Conservation (phyloP, 257 asterid genomes). For the Paulownia fortunei region DNA sequence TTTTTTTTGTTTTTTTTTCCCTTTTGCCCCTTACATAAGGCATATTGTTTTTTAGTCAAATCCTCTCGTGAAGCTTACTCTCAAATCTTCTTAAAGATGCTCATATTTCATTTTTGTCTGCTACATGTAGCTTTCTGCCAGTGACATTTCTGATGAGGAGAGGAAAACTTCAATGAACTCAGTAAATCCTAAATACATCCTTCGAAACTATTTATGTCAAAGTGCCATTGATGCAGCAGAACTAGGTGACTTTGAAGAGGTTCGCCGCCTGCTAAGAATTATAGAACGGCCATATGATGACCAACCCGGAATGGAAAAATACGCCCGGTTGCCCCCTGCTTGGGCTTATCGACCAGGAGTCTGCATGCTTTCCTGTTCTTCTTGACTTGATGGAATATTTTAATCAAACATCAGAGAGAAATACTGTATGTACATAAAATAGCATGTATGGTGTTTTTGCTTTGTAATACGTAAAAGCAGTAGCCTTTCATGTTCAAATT, state of each 20-base stretch:
- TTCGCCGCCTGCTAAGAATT: constrained; percentile 69
- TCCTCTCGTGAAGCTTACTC: neutral
- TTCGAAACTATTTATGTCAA: constrained; percentile 92
- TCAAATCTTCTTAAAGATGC: neutral
- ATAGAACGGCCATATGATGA: constrained; percentile 83
- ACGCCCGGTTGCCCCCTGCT: constrained; percentile 94
- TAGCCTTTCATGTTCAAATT: constrained; percentile 23
- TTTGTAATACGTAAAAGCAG: constrained; percentile 34
- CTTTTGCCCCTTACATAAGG: too few relatives aligned
- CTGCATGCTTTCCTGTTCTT: constrained; percentile 98
- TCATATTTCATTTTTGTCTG: neutral
- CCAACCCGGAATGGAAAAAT: constrained; percentile 96
- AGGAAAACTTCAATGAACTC: constrained; percentile 85
- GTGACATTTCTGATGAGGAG: constrained; percentile 68
- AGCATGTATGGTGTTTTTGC: constrained; percentile 37
- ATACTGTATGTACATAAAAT: constrained; percentile 52
- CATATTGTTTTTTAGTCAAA: neutral
- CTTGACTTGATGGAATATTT: constrained; percentile 39
- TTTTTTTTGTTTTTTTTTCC: neutral
- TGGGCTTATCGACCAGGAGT: constrained; percentile 99
- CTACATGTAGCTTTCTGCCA: constrained; percentile 64
- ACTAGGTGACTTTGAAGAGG: constrained; percentile 84
- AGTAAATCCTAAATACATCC: constrained; percentile 85
- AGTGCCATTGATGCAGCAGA: constrained; percentile 97
- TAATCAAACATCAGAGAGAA: too few relatives aligned